Conservation (phyloP, 345 rosid genomes). For the Syzygium grande region DNA sequence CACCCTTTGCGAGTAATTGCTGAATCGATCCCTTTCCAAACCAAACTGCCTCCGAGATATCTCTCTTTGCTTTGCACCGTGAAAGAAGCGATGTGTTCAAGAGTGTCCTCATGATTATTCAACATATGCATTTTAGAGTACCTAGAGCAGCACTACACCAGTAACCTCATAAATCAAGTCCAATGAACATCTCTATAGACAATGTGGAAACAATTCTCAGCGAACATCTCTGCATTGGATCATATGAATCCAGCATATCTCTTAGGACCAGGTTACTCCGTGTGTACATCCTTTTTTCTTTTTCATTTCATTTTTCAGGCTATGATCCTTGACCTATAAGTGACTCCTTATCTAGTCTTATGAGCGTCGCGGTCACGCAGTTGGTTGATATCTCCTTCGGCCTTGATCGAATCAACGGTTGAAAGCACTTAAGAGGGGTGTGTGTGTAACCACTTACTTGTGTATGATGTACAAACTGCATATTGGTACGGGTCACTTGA, state of each 20-base stretch:
- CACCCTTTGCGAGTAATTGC: neutral
- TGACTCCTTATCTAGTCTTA: neutral
- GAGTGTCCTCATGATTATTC: neutral
- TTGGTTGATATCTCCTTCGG: neutral
- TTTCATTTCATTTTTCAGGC: neutral
- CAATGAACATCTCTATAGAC: neutral
- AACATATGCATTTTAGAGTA: neutral
- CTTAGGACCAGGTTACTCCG: neutral
- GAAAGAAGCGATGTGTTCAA: neutral
- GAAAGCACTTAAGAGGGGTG: neutral
- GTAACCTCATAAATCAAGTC: neutral
- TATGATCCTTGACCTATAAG: neutral
- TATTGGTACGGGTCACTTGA: neutral
- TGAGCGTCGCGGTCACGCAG: neutral
- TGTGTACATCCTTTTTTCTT: neutral
- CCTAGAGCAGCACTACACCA: neutral
- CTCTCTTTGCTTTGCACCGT: neutral
- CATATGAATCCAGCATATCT: neutral
- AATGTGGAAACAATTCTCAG: neutral
- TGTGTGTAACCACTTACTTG: neutral
- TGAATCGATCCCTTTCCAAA: neutral
- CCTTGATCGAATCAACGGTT: neutral
- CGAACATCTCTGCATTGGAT: neutral
- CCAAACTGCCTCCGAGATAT: neutral
- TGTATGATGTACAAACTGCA: neutral